These are phyloP conservation scores for Trapa incisa DNA, from an alignment of 345 rosid species.

Conservation along the genomic window DNA sequence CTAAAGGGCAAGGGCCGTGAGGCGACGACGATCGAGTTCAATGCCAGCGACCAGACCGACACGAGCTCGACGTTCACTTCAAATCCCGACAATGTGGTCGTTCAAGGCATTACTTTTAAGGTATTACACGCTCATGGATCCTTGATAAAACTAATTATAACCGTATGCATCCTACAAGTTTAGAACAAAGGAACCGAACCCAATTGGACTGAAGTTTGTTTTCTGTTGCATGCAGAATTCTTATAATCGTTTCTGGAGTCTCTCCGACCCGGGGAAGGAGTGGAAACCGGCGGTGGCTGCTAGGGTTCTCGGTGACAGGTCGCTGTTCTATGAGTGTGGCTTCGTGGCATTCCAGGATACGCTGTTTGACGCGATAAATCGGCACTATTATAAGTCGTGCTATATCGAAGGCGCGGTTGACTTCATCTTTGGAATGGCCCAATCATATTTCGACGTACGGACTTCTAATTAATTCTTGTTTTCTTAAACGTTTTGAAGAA, in stretches of 20 bases:
- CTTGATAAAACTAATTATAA: too few species aligned
- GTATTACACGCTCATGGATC: constrained; percentile 9
- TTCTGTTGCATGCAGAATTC: constrained; percentile 24
- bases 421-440: constrained; percentile 46
- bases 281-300: constrained; percentile 33
- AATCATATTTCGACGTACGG: constrained; percentile 40
- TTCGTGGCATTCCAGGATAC: constrained; percentile 55
- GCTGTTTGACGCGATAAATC: constrained; percentile 36
- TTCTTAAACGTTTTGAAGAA: too few species aligned
- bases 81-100: constrained; percentile 23
- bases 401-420: constrained; percentile 46
- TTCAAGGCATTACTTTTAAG: constrained; percentile 32
- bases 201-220: too few species aligned
- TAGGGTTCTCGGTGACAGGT: constrained; percentile 33
- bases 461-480: too few species aligned
- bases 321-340: constrained; percentile 30
- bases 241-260: constrained; percentile 14
- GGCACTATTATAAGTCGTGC: constrained; percentile 35
- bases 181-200: too few species aligned
- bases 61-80: constrained; percentile 37
- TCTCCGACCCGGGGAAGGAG: background rate
- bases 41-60: constrained; percentile 21
- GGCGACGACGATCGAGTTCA: constrained; percentile 17
- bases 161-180: too few species aligned
- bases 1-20: constrained; percentile 24